Evolutionary conservation across 2,329 filamentous ascomycete species (phyloP).

Genomic region (Ophiocordyceps australis): DNA sequence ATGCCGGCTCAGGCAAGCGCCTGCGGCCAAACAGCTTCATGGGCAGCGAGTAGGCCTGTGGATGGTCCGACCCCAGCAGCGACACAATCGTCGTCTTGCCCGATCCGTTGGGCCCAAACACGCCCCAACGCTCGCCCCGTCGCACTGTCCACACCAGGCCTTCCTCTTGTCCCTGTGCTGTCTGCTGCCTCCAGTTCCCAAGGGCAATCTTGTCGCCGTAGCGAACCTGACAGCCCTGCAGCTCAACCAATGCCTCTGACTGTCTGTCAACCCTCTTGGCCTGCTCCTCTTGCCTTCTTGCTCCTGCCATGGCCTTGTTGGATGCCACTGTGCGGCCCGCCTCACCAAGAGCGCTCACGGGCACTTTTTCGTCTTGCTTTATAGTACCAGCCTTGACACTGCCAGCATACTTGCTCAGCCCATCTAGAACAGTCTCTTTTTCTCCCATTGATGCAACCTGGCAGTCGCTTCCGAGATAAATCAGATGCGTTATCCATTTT

Average conservation of each 20-base stretch:
- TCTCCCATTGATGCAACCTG: conserved; percentile 47
- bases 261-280: conserved; percentile 7
- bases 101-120: conserved; percentile 87
- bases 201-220: conserved; percentile 66
- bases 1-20: conserved; percentile 56
- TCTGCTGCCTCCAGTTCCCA: conserved; percentile 59
- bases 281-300: conserved; percentile 5
- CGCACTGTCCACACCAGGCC: conserved; percentile 73
- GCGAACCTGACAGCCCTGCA: conserved; percentile 65
- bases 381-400: conserved; percentile 24
- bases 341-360: conserved; percentile 27
- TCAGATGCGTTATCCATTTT: conserved; percentile 74
- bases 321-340: conserved; percentile 25
- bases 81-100: conserved; percentile 93
- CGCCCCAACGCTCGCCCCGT: conserved; percentile 72
- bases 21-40: conserved; percentile 73
- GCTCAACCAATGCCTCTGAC: conserved; percentile 68
- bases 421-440: conserved; percentile 41
- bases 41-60: conserved; percentile 79
- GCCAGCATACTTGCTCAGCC: conserved; percentile 27
- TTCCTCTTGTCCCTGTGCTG: conserved; percentile 24
- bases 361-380: conserved; percentile 26
- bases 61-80: conserved; percentile 87
- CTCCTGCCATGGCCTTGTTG: conserved; percentile 4
- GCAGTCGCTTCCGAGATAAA: conserved; percentile 51